Evolutionary conservation across 2,329 filamentous ascomycete species (phyloP).

Genomic region (Madurella fahalii): DNA sequence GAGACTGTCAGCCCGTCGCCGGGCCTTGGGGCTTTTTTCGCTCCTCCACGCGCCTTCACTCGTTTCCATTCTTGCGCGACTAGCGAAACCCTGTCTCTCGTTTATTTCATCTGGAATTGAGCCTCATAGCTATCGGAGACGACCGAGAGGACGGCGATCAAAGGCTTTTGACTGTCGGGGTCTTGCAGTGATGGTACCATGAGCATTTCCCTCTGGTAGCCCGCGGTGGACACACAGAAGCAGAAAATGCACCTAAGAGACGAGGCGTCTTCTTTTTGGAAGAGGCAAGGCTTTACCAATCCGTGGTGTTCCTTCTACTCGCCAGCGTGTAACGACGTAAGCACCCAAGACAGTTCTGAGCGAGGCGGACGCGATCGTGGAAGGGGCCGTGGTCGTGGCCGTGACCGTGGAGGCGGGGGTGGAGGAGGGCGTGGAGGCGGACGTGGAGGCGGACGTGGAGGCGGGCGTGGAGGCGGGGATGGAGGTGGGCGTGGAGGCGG

Average conservation of each 20-base stretch:
- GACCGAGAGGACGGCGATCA: not conserved
- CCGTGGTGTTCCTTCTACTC: slow-evolving; percentile 1
- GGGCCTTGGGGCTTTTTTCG: not conserved
- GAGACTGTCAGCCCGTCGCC: not conserved
- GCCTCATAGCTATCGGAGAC: not conserved
- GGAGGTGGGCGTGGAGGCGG: too few species aligned
- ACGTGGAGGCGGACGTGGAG: too few species aligned
- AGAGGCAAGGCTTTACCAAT: not conserved
- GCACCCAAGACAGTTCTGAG: not conserved
- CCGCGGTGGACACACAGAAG: not conserved
- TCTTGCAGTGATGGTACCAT: not conserved
- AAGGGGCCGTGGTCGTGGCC: too few species aligned
- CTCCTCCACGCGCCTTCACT: not conserved
- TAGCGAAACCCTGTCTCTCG: not conserved
- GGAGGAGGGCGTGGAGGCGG: too few species aligned
- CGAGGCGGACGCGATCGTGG: too few species aligned
- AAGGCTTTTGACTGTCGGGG: not conserved
- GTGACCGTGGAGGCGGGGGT: too few species aligned
- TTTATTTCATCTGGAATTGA: not conserved
- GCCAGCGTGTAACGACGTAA: not conserved
- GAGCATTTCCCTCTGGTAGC: not conserved
- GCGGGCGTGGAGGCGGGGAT: too few species aligned
- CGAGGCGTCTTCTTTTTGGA: not conserved
- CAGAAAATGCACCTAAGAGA: not conserved
- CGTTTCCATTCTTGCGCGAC: not conserved